Percentiles rank a stretch among this genome's conserved stretches.
Conservation (phyloP, 768 basidiomycete genomes). For the Termitomyces sp. region DNA sequence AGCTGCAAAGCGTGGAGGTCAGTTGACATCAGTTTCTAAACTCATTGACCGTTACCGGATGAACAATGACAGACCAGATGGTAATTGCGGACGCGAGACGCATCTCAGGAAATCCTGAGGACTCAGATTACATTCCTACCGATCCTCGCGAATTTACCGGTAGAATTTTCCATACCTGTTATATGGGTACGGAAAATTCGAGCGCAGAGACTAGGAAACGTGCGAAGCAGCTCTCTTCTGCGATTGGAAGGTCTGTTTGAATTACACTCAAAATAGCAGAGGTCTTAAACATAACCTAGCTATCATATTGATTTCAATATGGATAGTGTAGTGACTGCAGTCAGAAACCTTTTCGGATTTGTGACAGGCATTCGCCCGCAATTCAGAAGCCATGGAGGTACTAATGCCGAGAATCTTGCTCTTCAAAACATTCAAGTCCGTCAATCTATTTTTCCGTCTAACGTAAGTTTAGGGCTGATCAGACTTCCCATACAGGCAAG, state of each 20-base stretch:
- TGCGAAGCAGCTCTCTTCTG: constrained; percentile 80
- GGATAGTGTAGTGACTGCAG: constrained; percentile 84
- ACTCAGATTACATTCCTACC: constrained; percentile 76
- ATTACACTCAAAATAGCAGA: not conserved
- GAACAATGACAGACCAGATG: constrained; percentile 34
- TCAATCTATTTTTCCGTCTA: not conserved
- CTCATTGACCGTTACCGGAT: not conserved
- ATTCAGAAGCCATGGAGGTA: constrained; percentile 86
- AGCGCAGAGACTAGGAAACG: constrained; percentile 78
- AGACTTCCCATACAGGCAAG: constrained; percentile 54
- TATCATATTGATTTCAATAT: constrained; percentile 96
- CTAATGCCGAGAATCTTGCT: constrained; percentile 86
- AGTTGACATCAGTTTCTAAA: not conserved
- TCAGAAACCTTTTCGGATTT: constrained; percentile 75
- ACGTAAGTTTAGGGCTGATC: not conserved
- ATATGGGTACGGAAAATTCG: constrained; percentile 99
- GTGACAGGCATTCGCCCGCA: constrained; percentile 61
- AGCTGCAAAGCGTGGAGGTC: constrained; percentile 70
- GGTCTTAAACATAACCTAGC: constrained; percentile 30
- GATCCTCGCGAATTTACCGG: constrained; percentile 84
- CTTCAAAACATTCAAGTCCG: constrained; percentile 92
- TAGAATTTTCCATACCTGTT: constrained; percentile 94
- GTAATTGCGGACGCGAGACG: constrained; percentile 90
- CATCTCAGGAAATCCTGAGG: constrained; percentile 78
- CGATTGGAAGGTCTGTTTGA: constrained; percentile 76